These are phyloP conservation scores for Tulasnella sp. DNA, from an alignment of 768 basidiomycete species.

Conservation along the genomic window DNA sequence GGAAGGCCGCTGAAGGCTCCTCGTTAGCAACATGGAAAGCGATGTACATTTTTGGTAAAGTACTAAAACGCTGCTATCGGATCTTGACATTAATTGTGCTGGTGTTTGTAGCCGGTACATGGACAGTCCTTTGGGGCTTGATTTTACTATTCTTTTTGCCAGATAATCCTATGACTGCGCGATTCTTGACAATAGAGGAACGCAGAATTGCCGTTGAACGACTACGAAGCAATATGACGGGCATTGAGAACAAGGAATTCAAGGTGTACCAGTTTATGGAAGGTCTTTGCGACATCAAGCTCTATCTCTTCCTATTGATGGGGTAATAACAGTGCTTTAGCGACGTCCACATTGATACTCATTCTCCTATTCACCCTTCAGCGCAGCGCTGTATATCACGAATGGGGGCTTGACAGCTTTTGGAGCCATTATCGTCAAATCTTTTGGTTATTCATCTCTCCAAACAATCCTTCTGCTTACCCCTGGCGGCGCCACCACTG, in stretches of 20 bases:
- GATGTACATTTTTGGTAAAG: slow-evolving; percentile 28
- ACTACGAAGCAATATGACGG: slow-evolving; percentile 26
- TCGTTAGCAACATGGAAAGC: slow-evolving; percentile 25
- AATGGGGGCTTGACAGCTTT: slow-evolving; percentile 25
- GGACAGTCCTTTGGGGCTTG: slow-evolving; percentile 25
- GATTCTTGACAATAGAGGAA: slow-evolving; percentile 26
- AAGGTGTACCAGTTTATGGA: slow-evolving; percentile 25
- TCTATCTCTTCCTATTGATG: slow-evolving; percentile 25
- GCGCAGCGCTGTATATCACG: slow-evolving; percentile 8
- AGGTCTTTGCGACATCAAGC: slow-evolving; percentile 24
- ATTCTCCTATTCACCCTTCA: slow-evolving; percentile 27
- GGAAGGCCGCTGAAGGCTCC: slow-evolving; percentile 30
- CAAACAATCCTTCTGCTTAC: slow-evolving; percentile 24
- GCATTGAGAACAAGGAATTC: slow-evolving; percentile 23
- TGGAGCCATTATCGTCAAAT: slow-evolving; percentile 26
- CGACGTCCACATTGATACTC: slow-evolving; percentile 27
- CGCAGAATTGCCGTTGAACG: slow-evolving; percentile 27
- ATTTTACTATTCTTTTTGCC: slow-evolving; percentile 23
- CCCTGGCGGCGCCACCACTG: slow-evolving; percentile 28
- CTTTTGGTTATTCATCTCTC: slow-evolving; percentile 26
- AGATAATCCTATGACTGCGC: slow-evolving; percentile 25
- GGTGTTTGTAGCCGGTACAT: slow-evolving; percentile 19
- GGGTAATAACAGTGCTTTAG: slow-evolving; percentile 23
- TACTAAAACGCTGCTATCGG: slow-evolving; percentile 22
- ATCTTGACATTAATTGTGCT: slow-evolving; percentile 15